Conservation (phyloP, 345 rosid species). For the Lepidium aucheri region DNA sequence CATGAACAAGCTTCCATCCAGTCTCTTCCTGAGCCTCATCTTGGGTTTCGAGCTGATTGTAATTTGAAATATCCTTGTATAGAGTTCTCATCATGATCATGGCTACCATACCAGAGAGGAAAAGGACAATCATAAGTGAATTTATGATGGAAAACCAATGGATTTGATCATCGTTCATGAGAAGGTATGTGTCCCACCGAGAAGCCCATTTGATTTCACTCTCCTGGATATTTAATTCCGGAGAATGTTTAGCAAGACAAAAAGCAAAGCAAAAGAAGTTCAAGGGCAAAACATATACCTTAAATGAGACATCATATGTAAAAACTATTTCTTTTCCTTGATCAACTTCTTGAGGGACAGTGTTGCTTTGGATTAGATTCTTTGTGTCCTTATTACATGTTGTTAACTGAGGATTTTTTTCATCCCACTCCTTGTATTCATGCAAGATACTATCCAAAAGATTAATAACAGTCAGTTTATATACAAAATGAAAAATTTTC, state of each 20-base stretch:
- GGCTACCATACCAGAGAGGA: conserved; percentile 99
- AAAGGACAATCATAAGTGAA: conserved; percentile 92
- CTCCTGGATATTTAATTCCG: conserved; percentile 35
- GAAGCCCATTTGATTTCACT: conserved; percentile 99
- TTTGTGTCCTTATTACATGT: conserved; percentile 93
- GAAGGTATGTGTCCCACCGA: conserved; percentile 97
- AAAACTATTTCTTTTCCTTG: conserved; percentile 67
- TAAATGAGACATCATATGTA: conserved; percentile 85
- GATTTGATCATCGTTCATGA: conserved; percentile 97
- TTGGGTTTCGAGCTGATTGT: conserved; percentile 95
- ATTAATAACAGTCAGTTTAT: not conserved
- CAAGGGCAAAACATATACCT: conserved; percentile 31
- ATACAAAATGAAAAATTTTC: not conserved
- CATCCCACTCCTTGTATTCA: conserved; percentile 92
- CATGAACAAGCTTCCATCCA: conserved; percentile 98
- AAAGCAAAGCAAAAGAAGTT: not conserved
- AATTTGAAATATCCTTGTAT: conserved; percentile 87
- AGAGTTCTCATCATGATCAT: conserved; percentile 99
- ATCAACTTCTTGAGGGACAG: conserved; percentile 87
- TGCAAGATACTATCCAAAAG: conserved; percentile 67
- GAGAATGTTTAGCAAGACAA: conserved; percentile 4
- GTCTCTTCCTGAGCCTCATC: conserved; percentile 98
- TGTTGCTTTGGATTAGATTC: conserved; percentile 73
- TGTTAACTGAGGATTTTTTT: conserved; percentile 67
- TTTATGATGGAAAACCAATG: conserved; percentile 98